Conservation (phyloP, 495 filamentous ascomycete species). For the Rhizodiscina lignyota region DNA sequence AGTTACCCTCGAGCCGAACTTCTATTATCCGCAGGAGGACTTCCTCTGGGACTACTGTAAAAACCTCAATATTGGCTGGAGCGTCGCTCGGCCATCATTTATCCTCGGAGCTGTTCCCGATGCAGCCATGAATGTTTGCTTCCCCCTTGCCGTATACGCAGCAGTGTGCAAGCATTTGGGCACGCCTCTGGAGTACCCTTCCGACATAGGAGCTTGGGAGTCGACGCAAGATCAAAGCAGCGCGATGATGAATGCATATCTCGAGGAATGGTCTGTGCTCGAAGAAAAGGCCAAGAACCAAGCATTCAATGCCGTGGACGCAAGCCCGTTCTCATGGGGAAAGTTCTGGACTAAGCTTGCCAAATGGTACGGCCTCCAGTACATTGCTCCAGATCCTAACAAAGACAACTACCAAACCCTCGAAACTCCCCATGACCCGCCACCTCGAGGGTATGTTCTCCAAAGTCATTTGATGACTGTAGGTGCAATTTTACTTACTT, state of each 20-base stretch:
- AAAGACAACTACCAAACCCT: constrained; percentile 9
- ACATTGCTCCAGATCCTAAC: constrained; percentile 11
- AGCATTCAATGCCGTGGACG: constrained; percentile 30
- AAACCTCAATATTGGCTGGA: constrained; percentile 18
- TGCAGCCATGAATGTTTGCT: constrained; percentile 31
- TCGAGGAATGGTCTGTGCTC: constrained; percentile 34
- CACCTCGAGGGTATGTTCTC: constrained; percentile 9
- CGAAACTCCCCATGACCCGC: not conserved
- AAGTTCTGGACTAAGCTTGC: constrained; percentile 29
- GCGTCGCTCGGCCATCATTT: constrained; percentile 26
- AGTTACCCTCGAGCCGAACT: constrained; percentile 28
- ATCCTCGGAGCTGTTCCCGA: constrained; percentile 34
- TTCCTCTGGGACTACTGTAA: constrained; percentile 21
- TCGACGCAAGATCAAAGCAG: constrained; percentile 21
- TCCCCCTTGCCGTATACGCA: constrained; percentile 30
- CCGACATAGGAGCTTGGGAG: constrained; percentile 26
- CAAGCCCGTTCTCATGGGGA: constrained; percentile 25
- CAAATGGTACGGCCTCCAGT: constrained; percentile 24
- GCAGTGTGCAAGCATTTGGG: constrained; percentile 24
- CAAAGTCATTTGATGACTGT: not conserved
- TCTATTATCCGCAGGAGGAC: constrained; percentile 38
- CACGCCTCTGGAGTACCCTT: constrained; percentile 24
- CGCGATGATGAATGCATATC: constrained; percentile 27
- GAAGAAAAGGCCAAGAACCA: constrained; percentile 20
- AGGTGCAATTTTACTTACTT: not conserved